Evolutionary conservation across 2,329 filamentous ascomycete genomes (phyloP).

Genomic region (Nothophoma quercina): DNA sequence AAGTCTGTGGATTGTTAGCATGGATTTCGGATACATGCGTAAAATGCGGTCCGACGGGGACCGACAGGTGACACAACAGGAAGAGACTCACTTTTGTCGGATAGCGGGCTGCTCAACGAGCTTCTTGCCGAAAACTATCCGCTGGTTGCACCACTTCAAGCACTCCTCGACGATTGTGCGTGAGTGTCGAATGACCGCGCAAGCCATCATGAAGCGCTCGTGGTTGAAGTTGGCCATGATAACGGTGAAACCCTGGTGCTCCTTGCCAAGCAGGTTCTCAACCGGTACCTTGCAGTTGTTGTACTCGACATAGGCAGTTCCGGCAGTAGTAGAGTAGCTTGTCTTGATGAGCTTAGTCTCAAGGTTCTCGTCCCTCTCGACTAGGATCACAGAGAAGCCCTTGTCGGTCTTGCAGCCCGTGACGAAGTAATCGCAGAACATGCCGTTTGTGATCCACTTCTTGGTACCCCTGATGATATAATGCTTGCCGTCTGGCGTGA

Average conservation of each 20-base stretch:
- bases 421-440: slow-evolving; percentile 84
- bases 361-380: slow-evolving; percentile 76
- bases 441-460: slow-evolving; percentile 88
- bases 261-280: slow-evolving; percentile 77
- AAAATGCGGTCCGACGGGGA: neutral
- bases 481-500: slow-evolving; percentile 50
- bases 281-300: slow-evolving; percentile 87
- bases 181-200: slow-evolving; percentile 68
- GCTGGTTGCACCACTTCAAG: slow-evolving; percentile 88
- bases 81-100: slow-evolving; percentile 69
- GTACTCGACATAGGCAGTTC: slow-evolving; percentile 81
- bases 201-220: slow-evolving; percentile 79
- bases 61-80: neutral
- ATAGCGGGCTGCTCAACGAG: slow-evolving; percentile 86
- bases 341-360: slow-evolving; percentile 83
- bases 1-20: slow-evolving; percentile 58
- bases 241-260: slow-evolving; percentile 85
- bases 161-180: slow-evolving; percentile 81
- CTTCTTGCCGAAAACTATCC: slow-evolving; percentile 82
- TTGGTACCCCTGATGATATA: slow-evolving; percentile 75
- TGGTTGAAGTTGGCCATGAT: slow-evolving; percentile 91
- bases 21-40: neutral
- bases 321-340: slow-evolving; percentile 79
- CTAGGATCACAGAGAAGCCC: slow-evolving; percentile 78
- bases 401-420: slow-evolving; percentile 81